Conservation (phyloP, 257 asterid genomes). For the Cordia subcordata region DNA sequence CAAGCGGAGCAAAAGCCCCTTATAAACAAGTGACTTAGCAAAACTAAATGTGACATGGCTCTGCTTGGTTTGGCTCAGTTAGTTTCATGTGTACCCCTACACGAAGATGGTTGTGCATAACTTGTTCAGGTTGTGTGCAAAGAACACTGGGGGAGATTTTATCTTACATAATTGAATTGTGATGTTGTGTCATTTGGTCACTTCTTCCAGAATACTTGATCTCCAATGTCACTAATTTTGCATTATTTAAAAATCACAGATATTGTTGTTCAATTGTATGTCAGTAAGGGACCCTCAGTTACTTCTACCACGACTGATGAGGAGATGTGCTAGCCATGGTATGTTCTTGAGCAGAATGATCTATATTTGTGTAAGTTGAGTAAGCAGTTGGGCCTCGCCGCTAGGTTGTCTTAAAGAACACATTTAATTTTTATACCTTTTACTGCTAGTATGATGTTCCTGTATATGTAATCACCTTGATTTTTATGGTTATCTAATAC, state of each 20-base stretch:
- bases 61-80: too few species aligned
- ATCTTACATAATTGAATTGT: background rate
- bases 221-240: background rate
- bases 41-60: too few species aligned
- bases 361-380: background rate
- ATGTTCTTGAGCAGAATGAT: constrained; percentile 20
- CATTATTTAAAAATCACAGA: constrained; percentile 43
- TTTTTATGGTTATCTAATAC: background rate
- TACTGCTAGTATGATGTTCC: background rate
- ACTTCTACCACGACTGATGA: constrained; percentile 66
- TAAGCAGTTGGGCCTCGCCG: background rate
- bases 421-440: background rate
- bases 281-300: constrained; percentile 75
- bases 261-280: constrained; percentile 82
- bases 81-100: too few species aligned
- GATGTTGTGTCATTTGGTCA: background rate
- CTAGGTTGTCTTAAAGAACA: background rate
- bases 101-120: too few species aligned
- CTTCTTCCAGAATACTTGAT: background rate
- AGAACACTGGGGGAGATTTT: background rate
- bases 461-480: constrained; percentile 3
- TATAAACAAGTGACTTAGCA: too few species aligned
- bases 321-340: constrained; percentile 65
- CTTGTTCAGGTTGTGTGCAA: too few species aligned
- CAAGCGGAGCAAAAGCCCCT: too few species aligned